These are phyloP conservation scores for Zygosaccharomyces bisporus DNA, from an alignment of 805 yeast genomes.

Conservation along the genomic window DNA sequence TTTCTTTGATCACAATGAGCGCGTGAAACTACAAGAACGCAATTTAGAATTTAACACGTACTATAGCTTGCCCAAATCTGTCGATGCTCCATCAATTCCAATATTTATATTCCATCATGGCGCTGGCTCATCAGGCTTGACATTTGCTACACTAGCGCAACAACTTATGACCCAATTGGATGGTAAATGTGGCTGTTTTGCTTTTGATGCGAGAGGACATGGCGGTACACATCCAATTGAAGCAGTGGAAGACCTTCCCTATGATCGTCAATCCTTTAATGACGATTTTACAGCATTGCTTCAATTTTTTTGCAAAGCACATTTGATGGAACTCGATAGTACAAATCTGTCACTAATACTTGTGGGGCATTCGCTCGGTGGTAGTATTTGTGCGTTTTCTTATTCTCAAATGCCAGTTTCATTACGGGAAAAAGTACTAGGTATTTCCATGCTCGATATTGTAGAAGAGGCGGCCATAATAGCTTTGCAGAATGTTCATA, in stretches of 20 bases:
- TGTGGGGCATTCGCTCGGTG: slow-evolving; percentile 92
- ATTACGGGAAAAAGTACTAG: slow-evolving; percentile 43
- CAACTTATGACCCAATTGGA: slow-evolving; percentile 33
- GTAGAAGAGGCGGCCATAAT: slow-evolving; percentile 89
- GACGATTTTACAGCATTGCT: slow-evolving; percentile 56
- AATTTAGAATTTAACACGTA: slow-evolving; percentile 48
- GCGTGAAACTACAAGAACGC: slow-evolving; percentile 14
- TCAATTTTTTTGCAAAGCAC: slow-evolving; percentile 33
- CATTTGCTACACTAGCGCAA: slow-evolving; percentile 59
- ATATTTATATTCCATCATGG: slow-evolving; percentile 85
- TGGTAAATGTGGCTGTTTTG: slow-evolving; percentile 56
- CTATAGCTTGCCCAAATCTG: slow-evolving; percentile 49
- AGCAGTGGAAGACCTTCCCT: slow-evolving; percentile 33
- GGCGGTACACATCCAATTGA: slow-evolving; percentile 47
- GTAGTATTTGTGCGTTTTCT: slow-evolving; percentile 67
- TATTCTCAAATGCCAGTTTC: slow-evolving; percentile 28
- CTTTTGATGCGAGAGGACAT: slow-evolving; percentile 85
- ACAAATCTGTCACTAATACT: slow-evolving; percentile 44
- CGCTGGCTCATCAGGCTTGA: slow-evolving; percentile 83
- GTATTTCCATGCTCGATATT: slow-evolving; percentile 79
- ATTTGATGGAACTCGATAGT: slow-evolving; percentile 11
- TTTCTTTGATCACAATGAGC: slow-evolving; percentile 23
- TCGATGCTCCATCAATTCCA: slow-evolving; percentile 38
- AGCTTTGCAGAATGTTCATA: slow-evolving; percentile 62
- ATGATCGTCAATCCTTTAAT: slow-evolving; percentile 48